Percentiles rank a stretch among this genome's conserved stretches.
Evolutionary conservation across 2,329 filamentous ascomycete species (phyloP).

Genomic region (Cladosporium sp.): DNA sequence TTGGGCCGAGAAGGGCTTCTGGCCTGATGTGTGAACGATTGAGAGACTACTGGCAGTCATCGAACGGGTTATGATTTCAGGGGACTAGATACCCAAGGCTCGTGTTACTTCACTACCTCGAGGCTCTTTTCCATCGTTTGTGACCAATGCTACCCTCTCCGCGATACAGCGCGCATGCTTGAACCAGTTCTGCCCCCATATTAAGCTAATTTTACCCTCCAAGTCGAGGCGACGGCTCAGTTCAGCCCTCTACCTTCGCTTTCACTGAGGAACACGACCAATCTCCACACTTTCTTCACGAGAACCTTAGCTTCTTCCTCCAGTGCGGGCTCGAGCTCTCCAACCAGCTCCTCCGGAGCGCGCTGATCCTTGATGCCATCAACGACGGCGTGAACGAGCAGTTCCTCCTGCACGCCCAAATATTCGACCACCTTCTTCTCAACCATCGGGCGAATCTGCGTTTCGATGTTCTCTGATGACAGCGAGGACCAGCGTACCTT

Average conservation of each 20-base stretch:
- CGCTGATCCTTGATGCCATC: slow-evolving; percentile 73
- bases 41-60: background rate
- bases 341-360: slow-evolving; percentile 71
- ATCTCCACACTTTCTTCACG: slow-evolving; percentile 95
- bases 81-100: background rate
- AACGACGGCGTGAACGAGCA: slow-evolving; percentile 88
- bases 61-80: background rate
- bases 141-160: background rate
- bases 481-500: slow-evolving; percentile 87
- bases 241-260: slow-evolving; percentile 78
- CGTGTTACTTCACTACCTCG: background rate
- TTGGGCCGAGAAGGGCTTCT: slow-evolving; percentile 43
- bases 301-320: slow-evolving; percentile 92
- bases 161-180: background rate
- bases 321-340: slow-evolving; percentile 80
- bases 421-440: slow-evolving; percentile 98
- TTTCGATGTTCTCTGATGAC: slow-evolving; percentile 70
- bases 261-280: slow-evolving; percentile 97
- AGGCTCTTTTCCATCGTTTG: background rate
- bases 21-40: slow-evolving; percentile 32
- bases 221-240: background rate
- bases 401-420: slow-evolving; percentile 90
- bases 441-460: slow-evolving; percentile 88
- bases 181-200: too few species aligned
- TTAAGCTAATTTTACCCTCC: background rate